Base-by-base conservation (phyloP, 345 rosid species). In the Linum trigynum region DNA sequence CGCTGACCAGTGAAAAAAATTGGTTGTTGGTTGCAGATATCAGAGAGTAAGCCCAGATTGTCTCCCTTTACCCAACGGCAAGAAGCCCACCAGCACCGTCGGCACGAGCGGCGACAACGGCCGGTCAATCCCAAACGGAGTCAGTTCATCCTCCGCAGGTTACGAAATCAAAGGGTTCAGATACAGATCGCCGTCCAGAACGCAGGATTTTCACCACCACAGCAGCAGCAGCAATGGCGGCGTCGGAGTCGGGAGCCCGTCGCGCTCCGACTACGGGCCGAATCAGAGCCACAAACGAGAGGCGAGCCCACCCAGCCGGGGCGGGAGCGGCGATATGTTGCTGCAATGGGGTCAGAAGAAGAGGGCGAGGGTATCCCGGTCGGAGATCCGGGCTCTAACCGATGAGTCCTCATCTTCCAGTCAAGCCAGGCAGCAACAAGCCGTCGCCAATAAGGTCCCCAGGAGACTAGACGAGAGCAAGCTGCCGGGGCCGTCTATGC, bases 281-380 rank as follows among this genome's bases (percentile, higher is more conserved):
- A 69, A 55, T 32, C 73, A 57, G 51, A 66, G 51, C 17, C 72
- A 62, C 16, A 68, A 59, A 39, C 58, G 38, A 4, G 65, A 55
- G 2, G 43, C 59, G 11, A 80, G 73, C 62, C 72, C 32, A 23
- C 32, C 74, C 16, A 71, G 70, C 71, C 67, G 71, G 5, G 68
- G 15, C 11, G 67, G 72, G 38, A 56, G 43, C 38, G 85, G 84
- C 5, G 88, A 83, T 70, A 75, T 81, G 67, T 55, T 86, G n/a
- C 64, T 86, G 57, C 86, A 82, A 72, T 86, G 88, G 91, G 85
- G 91, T 2, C 91, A 86, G 40, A 78, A 85, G 65, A 85, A 85
- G 61, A 80, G 91, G 70, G 75, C 91, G 1, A 81, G 88, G 68
- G 74, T 71, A 12, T 78, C 86, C 0, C 81, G 90, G 65, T 64